Base-by-base conservation (phyloP, 2,329 filamentous ascomycete genomes). In the Stachybotrys chartarum region DNA sequence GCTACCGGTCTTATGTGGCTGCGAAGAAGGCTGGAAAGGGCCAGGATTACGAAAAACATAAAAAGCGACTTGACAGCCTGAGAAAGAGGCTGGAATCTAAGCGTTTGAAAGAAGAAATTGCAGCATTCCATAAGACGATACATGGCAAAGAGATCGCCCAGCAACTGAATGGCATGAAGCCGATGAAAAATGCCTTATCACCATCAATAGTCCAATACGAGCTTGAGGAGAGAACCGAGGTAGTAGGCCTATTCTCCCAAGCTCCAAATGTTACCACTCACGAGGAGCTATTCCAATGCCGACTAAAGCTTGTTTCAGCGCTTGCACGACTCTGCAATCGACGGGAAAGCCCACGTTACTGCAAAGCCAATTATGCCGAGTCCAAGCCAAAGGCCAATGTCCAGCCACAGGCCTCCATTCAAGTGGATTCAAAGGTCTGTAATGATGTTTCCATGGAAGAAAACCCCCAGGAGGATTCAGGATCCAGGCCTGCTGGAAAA, bases 191-290 rank as follows among this genome's bases (percentile, higher is more conserved):
- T n/a, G 42, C 61, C 8, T 55, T 65, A 45, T 57, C 55, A 18
- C 56, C 55, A 31, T 52, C 59, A n/a, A 56, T 53, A 18, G 57
- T 60, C 54, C 49, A 60, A 53, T 65, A 65, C 52, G 51, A 65
- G 57, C 59, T 64, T 39, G 35, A 56, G 49, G 58, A 65, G 60
- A 60, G 56, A 58, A 60, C 56, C 30, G 56, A 46, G 50, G 56
- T 63, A 14, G 57, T 59, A 35, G 55, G 55, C 53, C 48, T 63
- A 50, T 61, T 64, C 54, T 63, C 61, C 52, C n/a, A 59, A 52
- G 56, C 55, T 32, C 56, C 59, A 24, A 47, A 65, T 55, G 30
- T 55, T 32, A 57, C 59, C 30, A 46, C 54, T 30, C 39, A 59
- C 39, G 53, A 63, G 52, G 46, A 61, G 52, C 51, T 64, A 42